phyloP scores from a whole-genome alignment of 2,329 filamentous ascomycete species.

The Aspergillus fijiensis region DNA sequence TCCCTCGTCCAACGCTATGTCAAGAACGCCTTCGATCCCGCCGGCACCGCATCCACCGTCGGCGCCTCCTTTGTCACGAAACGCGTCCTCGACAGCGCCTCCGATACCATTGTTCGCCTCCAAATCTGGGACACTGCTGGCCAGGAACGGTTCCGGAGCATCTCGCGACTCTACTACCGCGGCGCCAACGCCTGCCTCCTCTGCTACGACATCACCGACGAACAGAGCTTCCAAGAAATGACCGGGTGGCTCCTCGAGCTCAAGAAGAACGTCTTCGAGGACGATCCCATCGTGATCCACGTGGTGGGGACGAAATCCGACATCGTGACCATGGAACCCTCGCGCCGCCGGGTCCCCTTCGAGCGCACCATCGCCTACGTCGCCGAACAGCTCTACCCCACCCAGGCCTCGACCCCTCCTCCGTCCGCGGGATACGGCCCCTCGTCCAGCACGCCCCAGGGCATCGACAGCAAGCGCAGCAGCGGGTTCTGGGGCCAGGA shows the following conservation, averaged over 20 bases:
- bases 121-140: conserved; percentile 97
- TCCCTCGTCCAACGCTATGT: conserved; percentile 53
- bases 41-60: conserved; percentile 62
- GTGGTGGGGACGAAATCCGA: conserved; percentile 95
- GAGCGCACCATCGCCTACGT: conserved; percentile 95
- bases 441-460: conserved; percentile 28
- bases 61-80: conserved; percentile 79
- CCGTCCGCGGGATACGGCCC: conserved; percentile 55
- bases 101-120: conserved; percentile 80
- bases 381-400: conserved; percentile 81
- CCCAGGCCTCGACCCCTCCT: conserved; percentile 65
- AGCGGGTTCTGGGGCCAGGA: conserved; percentile 76
- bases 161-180: conserved; percentile 93
- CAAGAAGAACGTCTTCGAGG: conserved; percentile 68
- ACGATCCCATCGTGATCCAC: conserved; percentile 75
- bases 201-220: conserved; percentile 91
- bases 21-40: conserved; percentile 45
- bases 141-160: conserved; percentile 91
- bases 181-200: conserved; percentile 91
- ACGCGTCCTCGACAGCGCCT: conserved; percentile 77
- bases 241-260: conserved; percentile 86
- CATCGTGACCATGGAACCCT: conserved; percentile 80
- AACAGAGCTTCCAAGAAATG: conserved; percentile 85
- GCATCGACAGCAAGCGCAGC: conserved; percentile 47
- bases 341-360: conserved; percentile 79